A percentile compares a stretch with the other conserved stretches of the same genome.
Conservation (phyloP, 179 eudicot genomes). For the Heliamphora pulchella region DNA sequence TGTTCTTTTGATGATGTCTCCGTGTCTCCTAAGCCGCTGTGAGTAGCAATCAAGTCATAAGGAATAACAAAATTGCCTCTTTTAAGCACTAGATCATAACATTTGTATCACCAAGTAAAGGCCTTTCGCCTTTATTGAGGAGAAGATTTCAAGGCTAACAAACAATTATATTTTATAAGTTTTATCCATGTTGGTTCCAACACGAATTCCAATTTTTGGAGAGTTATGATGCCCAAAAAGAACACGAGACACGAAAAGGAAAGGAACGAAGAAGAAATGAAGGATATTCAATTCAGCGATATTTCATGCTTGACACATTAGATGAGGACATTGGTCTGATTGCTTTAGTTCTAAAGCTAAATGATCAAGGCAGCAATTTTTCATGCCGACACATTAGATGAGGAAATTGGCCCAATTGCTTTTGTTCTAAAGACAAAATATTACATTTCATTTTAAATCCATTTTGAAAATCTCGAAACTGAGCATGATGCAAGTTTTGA, state of each 20-base stretch:
- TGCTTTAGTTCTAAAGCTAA: neutral
- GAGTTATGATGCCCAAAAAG: neutral
- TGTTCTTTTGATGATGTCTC: conserved; percentile 76
- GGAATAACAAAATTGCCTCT: neutral
- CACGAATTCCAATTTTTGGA: neutral
- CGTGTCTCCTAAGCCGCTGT: conserved; percentile 47
- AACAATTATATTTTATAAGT: neutral
- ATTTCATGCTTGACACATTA: neutral
- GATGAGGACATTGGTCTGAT: neutral
- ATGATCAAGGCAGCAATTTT: neutral
- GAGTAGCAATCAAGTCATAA: conserved; percentile 13
- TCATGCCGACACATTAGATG: neutral
- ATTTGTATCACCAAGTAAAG: neutral
- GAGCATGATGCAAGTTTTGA: neutral
- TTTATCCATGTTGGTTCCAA: neutral
- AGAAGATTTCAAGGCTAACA: too few relatives aligned
- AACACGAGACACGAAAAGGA: neutral
- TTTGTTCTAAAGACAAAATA: neutral
- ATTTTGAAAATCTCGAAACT: neutral
- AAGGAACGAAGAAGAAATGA: neutral
- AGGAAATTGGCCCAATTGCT: neutral
- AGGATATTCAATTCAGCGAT: neutral
- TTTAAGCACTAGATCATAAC: neutral
- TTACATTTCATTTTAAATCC: neutral
- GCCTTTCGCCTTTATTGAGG: too few relatives aligned